phyloP scores from a whole-genome alignment of 768 basidiomycete species.

The Pulveroboletus ravenelii region DNA sequence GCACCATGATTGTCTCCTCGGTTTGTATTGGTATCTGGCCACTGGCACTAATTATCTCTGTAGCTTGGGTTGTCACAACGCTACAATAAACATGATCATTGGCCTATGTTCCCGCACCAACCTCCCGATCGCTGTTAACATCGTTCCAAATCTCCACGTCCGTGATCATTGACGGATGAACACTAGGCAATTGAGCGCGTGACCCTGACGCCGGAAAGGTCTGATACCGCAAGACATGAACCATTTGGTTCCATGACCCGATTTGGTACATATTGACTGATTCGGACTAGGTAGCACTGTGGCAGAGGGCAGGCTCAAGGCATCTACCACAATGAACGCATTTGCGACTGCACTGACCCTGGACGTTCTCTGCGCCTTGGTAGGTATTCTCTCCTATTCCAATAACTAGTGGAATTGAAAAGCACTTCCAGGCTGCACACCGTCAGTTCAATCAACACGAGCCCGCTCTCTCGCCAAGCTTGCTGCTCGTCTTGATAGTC shows the following conservation, averaged over 20 bases:
- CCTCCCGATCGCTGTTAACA: background rate
- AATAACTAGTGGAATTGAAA: background rate
- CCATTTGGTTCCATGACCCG: too few species aligned
- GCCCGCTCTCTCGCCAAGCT: conserved; percentile 12
- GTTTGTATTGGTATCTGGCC: conserved; percentile 13
- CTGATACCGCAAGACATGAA: too few species aligned
- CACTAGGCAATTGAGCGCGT: too few species aligned
- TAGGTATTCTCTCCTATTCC: background rate
- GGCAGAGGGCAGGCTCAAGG: too few species aligned
- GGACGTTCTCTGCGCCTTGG: conserved; percentile 19
- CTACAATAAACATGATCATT: background rate
- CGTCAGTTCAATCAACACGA: conserved; percentile 16
- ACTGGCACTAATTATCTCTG: background rate
- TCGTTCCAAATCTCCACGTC: background rate
- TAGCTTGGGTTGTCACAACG: background rate
- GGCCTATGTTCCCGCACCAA: background rate
- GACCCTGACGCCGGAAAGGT: too few species aligned
- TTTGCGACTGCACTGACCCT: conserved; percentile 1
- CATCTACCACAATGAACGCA: conserved; percentile 1
- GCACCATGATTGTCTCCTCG: conserved; percentile 11
- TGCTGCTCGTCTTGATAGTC: conserved; percentile 8
- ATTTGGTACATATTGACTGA: too few species aligned
- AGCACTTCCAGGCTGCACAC: conserved; percentile 8
- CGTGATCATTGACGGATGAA: background rate
- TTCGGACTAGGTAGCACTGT: too few species aligned